Evolutionary conservation across 352 stramenopile species (phyloP).

Genomic region (Thalassiosira livingstoniorum): DNA sequence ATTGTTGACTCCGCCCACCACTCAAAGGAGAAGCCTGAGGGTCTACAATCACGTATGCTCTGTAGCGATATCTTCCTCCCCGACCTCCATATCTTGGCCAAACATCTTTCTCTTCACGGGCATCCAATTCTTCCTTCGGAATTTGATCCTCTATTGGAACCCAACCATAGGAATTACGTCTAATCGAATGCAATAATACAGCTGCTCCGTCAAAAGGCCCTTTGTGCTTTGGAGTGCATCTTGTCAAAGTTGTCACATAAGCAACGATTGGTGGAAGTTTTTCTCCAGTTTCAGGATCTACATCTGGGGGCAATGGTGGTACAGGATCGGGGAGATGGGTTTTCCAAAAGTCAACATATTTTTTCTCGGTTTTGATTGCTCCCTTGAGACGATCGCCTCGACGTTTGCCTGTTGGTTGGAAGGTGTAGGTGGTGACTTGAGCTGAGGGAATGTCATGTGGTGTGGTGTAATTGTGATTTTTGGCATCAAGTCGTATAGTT

Average conservation of each 20-base stretch:
- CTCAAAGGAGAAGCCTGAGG: conserved; percentile 23
- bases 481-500: too few species aligned
- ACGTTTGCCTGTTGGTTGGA: too few species aligned
- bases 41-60: conserved; percentile 53
- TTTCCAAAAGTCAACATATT: conserved; percentile 47
- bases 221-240: conserved; percentile 23
- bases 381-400: too few species aligned
- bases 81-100: conserved; percentile 46
- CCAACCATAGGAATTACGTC: conserved; percentile 56
- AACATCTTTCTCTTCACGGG: background rate
- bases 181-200: conserved; percentile 72
- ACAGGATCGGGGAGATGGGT: conserved; percentile 35
- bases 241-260: conserved; percentile 68
- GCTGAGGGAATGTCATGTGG: too few species aligned
- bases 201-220: conserved; percentile 64
- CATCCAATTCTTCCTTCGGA: conserved; percentile 2
- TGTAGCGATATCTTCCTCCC: conserved; percentile 49
- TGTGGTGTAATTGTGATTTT: too few species aligned
- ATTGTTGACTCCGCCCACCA: conserved; percentile 6
- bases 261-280: conserved; percentile 55
- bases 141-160: conserved; percentile 24
- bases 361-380: too few species aligned
- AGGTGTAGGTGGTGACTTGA: too few species aligned
- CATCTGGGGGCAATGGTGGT: conserved; percentile 31
- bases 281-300: conserved; percentile 24